Evolutionary conservation across 2,329 filamentous ascomycete genomes (phyloP).

Genomic region (Myriosclerotinia duriaeana): DNA sequence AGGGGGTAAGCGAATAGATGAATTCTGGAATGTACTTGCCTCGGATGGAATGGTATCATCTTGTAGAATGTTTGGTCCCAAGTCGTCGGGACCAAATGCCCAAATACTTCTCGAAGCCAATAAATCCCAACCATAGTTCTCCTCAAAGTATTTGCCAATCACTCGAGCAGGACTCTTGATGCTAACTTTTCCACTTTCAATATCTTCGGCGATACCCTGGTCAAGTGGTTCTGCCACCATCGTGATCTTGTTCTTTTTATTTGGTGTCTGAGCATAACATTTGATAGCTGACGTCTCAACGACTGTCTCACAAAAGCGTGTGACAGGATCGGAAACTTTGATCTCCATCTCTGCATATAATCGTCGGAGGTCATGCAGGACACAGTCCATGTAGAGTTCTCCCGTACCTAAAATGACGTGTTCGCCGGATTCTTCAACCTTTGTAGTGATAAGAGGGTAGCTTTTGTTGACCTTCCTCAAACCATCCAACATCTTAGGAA

Average conservation of each 20-base stretch:
- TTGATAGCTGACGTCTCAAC: conserved; percentile 97
- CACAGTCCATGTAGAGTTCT: conserved; percentile 99
- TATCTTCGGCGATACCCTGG: conserved; percentile 90
- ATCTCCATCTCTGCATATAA: conserved; percentile 99
- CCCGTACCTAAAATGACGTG: conserved; percentile 94
- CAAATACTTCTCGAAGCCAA: conserved; percentile 93
- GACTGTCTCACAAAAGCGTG: conserved; percentile 95
- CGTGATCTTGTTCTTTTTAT: conserved; percentile 99
- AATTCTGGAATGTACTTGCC: conserved; percentile 46
- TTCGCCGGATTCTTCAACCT: conserved; percentile 96
- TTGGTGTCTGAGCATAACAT: conserved; percentile 95
- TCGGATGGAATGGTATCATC: conserved; percentile 94
- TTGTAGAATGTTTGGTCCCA: conserved; percentile 90
- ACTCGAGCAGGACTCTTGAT: conserved; percentile 92
- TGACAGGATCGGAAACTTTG: conserved; percentile 97
- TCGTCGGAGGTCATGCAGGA: conserved; percentile 86
- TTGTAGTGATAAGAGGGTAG: conserved; percentile 92
- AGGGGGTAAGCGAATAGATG: conserved; percentile 6
- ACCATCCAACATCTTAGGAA: conserved; percentile 98
- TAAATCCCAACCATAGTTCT: conserved; percentile 95
- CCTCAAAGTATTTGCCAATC: conserved; percentile 95
- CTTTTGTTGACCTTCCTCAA: conserved; percentile 97
- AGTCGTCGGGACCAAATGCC: conserved; percentile 96
- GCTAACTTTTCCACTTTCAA: conserved; percentile 84
- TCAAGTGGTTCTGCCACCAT: conserved; percentile 97